Base-by-base conservation (phyloP, 2,329 filamentous ascomycete genomes). In the Phyllosticta citribraziliensis region DNA sequence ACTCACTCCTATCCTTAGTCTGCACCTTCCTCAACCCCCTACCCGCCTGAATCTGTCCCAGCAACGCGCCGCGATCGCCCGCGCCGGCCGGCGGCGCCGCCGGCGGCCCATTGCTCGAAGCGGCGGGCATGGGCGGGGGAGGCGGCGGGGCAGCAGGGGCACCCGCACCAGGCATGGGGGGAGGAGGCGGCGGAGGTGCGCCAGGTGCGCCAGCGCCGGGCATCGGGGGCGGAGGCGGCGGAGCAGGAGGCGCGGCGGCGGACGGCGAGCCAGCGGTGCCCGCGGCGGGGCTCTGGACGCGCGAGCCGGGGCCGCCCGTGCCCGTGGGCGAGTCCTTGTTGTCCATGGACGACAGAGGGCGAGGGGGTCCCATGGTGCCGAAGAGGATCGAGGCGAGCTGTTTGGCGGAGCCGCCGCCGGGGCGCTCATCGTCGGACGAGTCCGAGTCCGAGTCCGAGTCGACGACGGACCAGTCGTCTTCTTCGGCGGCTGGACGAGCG, bases 311-410 rank as follows among this genome's bases (percentile, higher is more conserved):
- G 25, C 78, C 79, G 24, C 35, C 62, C 66, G 75, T 60, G 25
- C 78, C 79, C 25, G 76, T 75, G 8, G 71, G 69, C 50, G 79
- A 73, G 61, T 76, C 76, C 67, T 89, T 88, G 66, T 88, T 86
- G 60, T 89, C 91, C 73, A 89, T 85, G 6, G 91, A 88, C 20
- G 90, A 95, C 53, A 97, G 76, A 30, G 93, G 92, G 57, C 93
- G 86, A 14, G 94, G 93, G 50, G 94, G 93, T 10, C 84, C 93
- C 92, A 99, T 97, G 57, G 92, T 96, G 63, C 94, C 93, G 72
- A 99, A 99, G 20, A 99, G 82, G 63, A 97, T 94, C 6, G 90
- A 96, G 17, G 94, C 94, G 47, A 99, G 84, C 68, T 96, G 90
- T 63, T 95, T 94, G 56, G 94, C 94, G 67, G 85, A 91, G 63